Base-by-base conservation (phyloP, 2,329 filamentous ascomycete genomes). In the Aspergillus sp. region DNA sequence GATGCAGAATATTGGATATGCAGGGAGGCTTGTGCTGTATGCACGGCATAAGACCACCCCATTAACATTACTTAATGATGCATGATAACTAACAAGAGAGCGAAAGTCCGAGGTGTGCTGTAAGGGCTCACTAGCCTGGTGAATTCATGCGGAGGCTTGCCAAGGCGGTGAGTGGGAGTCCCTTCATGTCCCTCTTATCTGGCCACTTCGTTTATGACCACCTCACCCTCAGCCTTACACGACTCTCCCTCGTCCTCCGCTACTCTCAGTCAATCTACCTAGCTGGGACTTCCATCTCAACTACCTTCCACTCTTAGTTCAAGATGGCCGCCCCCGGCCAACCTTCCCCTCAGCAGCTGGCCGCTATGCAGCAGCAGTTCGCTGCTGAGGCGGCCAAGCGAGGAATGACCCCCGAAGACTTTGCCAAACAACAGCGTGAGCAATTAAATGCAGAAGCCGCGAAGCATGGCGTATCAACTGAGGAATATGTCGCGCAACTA, bases 371-470 rank as follows among this genome's bases (percentile, higher is more conserved):
- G 75, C 85, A 87, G 67, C 89, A 95, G 75, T 79, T 97, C 45
- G 88, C 89, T 49, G 84, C 85, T 51, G 93, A 97, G 76, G 93
- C 93, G 49, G 82, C 90, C 69, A 92, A 90, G 77, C 85, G 88
- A 62, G 93, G 93, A 73, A 87, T 98, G 84, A 86, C 89, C 6
- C 88, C 95, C 1, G 91, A 89, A 45, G 83, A 96, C 75, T 96
- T 96, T 72, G 84, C 96, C 69, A 86, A 88, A 77, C 74, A 78
- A 67, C 78, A 80, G 65, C 74, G 77, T 31, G 76, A 79, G 63
- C 75, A 79, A 52, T 68, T 80, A 49, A 69, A 73, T 45, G 70
- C 75, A 23, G 79, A 80, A 56, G 79, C 79, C 19, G 72, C 81
- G 72, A 79, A 85, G 81, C 77, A 75, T 40, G 74, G 77, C 48